Base-by-base conservation (phyloP, 129 eudicot species). In the Smallanthus sonchifolius region DNA sequence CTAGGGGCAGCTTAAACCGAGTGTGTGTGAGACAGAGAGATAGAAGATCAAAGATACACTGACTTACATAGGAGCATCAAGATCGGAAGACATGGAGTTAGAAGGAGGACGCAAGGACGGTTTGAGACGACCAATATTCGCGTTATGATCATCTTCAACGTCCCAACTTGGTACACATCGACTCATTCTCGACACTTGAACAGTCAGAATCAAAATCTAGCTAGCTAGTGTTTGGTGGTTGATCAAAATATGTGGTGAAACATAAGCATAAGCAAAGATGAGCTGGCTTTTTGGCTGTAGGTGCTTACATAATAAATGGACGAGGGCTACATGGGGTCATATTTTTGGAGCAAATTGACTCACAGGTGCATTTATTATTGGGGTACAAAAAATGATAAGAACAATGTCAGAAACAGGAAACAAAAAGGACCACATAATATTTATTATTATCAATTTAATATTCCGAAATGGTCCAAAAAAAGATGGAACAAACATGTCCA, bases 91-190 rank as follows among this genome's bases (percentile, higher is more conserved):
- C 72, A 71, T 63, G 78, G 82, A 72, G 17, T 64, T 71, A 30
- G 72, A 60, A 28, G 77, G 61, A 48, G 72, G 56, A 11, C 15
- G 77, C 49, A 78, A 70, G 45, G 19, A 30, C 35, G 38, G 28
- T 19, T 78, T 78, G 14, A 40, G 57, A 51, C 19, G 24, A 6
- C 10, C 60, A 11, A 5, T 16, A 34, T 61, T 32, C 0, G 54
- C 24, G n/a, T 30, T 49, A 47, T 54, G 74, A 7, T 83, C 86
- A 16, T 16, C 62, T 42, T 59, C 69, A 2, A 79, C 43, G 28
- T 83, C 88, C 96, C 96, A 92, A 47, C 80, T 84, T 11, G 97
- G 96, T 74, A 89, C 97, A 76, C 96, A 85, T 70, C 82, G 96
- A 75, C 73, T 86, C 93, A 90, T 87, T 38, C 44, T 51, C 45